Base-by-base conservation (phyloP, 1,284 basidiomycete species). In the Pseudozyma pruni region DNA sequence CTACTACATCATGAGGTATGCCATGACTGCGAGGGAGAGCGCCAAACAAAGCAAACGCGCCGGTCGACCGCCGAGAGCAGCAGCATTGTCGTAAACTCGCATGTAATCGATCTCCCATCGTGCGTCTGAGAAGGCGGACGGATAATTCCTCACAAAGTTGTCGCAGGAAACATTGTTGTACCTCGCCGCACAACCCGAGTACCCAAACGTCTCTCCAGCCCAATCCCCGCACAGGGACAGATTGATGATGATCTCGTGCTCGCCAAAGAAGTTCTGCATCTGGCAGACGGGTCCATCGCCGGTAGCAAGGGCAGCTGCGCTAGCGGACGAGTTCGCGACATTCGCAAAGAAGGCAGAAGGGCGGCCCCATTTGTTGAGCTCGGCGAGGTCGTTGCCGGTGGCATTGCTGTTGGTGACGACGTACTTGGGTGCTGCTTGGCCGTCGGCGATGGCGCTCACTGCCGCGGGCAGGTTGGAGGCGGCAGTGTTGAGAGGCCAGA, bases 31-130 rank as follows among this genome's bases (percentile, higher is more conserved):
- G 8, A 57, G 9, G 13, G 39, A n/a, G 1, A 56, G 17, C 19
- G 34, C 33, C 31, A 41, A 22, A 23, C 11, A 52, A 11, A 56
- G 19, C 46, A 25, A 14, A 17, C 13, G 9, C 9, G 42, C 49
- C 13, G 53, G 39, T 33, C 41, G 43, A 9, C 34, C 34, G 11
- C 13, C 51, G 17, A 25, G 22, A 14, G 19, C 19, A 19, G 61
- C 34, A 8, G 31, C 49, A 33, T 59, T 48, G 55, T 55, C 64
- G 50, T 79, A 79, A 16, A 76, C 54, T 19, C 73, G 59, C 16
- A 79, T 32, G 40, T 74, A 78, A 38, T 79, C 75, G 31, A 79
- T 60, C 44, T 79, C 75, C 67, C 69, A 79, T 8, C 75, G 55
- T 5, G 77, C 75, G 34, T 78, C 57, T 6, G 29, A 47, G 25